Evolutionary conservation across 1,284 basidiomycete species (phyloP).

Genomic region (Trametes versicolor): DNA sequence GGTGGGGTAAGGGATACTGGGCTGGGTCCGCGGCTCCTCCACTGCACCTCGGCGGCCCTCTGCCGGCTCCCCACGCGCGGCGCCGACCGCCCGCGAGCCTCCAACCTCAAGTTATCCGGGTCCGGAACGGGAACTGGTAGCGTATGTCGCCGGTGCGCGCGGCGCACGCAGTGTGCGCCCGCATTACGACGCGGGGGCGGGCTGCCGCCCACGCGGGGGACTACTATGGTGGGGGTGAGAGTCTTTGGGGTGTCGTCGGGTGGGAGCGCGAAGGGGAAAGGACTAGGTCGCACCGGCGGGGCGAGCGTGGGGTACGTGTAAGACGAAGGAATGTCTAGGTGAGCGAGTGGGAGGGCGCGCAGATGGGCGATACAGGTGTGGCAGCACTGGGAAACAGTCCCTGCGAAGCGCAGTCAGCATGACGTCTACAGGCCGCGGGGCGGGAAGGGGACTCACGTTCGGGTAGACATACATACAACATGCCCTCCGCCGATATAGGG

Average conservation of each 20-base stretch:
- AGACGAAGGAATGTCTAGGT: constrained; percentile 33
- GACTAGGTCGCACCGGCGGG: constrained; percentile 19
- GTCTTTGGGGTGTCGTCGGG: constrained; percentile 7
- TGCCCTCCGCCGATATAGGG: constrained; percentile 26
- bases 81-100: constrained; percentile 12
- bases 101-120: constrained; percentile 24
- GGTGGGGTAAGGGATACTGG: constrained; percentile 19
- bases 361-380: constrained; percentile 22
- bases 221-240: constrained; percentile 18
- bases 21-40: constrained; percentile 20
- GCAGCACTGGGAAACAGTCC: constrained; percentile 19
- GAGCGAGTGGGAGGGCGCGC: constrained; percentile 30
- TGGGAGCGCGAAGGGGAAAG: constrained; percentile 2
- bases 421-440: background rate
- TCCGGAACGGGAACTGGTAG: constrained; percentile 18
- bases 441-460: constrained; percentile 19
- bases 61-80: constrained; percentile 14
- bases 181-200: constrained; percentile 20
- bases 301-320: constrained; percentile 31
- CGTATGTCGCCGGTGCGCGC: constrained; percentile 16
- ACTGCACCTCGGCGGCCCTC: constrained; percentile 10
- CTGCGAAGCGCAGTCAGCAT: constrained; percentile 9
- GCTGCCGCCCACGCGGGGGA: constrained; percentile 17
- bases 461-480: constrained; percentile 32
- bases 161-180: constrained; percentile 6